Percentiles rank a stretch among this genome's conserved stretches.
Conservation (phyloP, 495 filamentous ascomycete species). For the Terfezia claveryi region DNA sequence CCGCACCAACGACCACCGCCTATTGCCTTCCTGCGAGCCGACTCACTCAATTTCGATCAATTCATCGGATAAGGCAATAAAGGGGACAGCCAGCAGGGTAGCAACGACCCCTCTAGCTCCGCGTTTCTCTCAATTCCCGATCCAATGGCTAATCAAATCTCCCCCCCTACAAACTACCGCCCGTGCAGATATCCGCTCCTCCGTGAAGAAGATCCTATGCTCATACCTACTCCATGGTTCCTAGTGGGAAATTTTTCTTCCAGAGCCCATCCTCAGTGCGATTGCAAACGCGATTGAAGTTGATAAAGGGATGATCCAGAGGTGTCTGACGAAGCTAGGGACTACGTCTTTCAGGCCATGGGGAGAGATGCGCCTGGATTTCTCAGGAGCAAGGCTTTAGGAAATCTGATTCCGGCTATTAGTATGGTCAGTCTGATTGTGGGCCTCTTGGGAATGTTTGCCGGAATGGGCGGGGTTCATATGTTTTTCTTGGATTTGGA, state of each 20-base stretch:
- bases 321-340: constrained; percentile 88
- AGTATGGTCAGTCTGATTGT: constrained; percentile 61
- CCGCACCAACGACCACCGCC: constrained; percentile 5
- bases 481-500: constrained; percentile 67
- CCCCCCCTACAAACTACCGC: constrained; percentile 70
- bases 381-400: constrained; percentile 77
- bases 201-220: constrained; percentile 92
- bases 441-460: constrained; percentile 72
- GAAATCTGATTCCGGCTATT: constrained; percentile 77
- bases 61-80: constrained; percentile 13
- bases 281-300: constrained; percentile 77
- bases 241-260: constrained; percentile 84
- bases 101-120: constrained; percentile 9
- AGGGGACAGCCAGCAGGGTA: neutral
- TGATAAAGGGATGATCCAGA: constrained; percentile 79
- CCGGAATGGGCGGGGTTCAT: constrained; percentile 72
- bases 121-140: constrained; percentile 23
- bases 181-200: constrained; percentile 68
- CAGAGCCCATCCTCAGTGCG: constrained; percentile 58
- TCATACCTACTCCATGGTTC: constrained; percentile 80
- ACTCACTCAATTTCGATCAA: constrained; percentile 27
- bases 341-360: constrained; percentile 99
- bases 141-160: constrained; percentile 38
- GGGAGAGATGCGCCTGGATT: constrained; percentile 94
- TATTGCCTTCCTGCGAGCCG: constrained; percentile 58